phyloP scores from a whole-genome alignment of 305 asterid species.

The Withania somnifera region DNA sequence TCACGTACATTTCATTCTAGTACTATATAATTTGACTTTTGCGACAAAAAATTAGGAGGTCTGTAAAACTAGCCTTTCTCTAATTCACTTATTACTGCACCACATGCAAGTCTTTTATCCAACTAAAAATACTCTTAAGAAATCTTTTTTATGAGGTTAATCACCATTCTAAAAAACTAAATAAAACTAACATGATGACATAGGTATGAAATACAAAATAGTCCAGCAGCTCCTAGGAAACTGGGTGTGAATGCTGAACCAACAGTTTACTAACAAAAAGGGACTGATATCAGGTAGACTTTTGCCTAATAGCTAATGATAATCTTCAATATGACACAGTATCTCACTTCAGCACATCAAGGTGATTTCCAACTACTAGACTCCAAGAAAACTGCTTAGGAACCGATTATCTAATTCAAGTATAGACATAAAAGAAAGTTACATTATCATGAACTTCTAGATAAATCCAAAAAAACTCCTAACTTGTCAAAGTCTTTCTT shows the following conservation, averaged over 20 bases:
- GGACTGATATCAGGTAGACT: not conserved
- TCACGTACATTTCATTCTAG: not conserved
- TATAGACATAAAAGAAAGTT: not conserved
- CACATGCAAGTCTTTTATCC: not conserved
- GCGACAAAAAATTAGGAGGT: not conserved
- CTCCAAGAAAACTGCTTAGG: not conserved
- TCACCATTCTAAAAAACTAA: not conserved
- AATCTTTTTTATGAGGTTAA: not conserved
- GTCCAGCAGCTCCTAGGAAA: not conserved
- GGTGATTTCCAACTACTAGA: not conserved
- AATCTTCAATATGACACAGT: not conserved
- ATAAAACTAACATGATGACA: not conserved
- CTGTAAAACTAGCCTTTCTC: not conserved
- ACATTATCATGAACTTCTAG: not conserved
- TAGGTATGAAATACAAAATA: not conserved
- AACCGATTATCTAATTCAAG: not conserved
- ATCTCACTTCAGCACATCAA: not conserved
- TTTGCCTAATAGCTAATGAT: not conserved
- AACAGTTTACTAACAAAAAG: not conserved
- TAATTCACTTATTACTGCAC: not conserved
- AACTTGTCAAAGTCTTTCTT: not conserved
- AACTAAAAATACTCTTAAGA: not conserved
- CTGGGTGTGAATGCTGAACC: not conserved
- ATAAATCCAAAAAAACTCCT: not conserved
- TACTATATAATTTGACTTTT: not conserved